Evolutionary conservation across 768 basidiomycete genomes (phyloP), one percentile per base, ranked within the genome.

Genomic region (Galerina sulciceps): DNA sequence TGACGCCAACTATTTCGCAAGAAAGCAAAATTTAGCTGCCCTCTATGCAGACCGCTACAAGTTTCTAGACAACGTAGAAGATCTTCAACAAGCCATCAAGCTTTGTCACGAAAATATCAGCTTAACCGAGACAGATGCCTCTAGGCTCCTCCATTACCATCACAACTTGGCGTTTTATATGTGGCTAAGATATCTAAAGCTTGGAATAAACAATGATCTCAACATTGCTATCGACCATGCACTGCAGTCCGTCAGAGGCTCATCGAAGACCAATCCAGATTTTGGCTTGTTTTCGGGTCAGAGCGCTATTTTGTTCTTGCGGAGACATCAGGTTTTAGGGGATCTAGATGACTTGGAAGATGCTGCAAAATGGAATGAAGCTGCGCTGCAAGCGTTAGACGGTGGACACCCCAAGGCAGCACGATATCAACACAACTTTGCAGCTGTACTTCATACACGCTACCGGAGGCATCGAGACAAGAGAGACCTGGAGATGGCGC

Each of bases 401-500:
- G 51, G 52, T 9, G 38, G 38, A 4, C 36, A 50, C n/a, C 31
- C 38, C 34, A 55, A 52, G 14, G 37, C 60, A 14, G 42, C 55
- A 3, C 17, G 17, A 18, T 50, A 53, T 36, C 46, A 58, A 40
- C 17, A 49, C 20, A 55, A 53, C 37, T 49, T 49, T 31, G 38
- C 61, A 3, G 50, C 2, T 22, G 38, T 44, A 14, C 53, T 55
- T 31, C 18, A 26, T n/a, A 8, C 18, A 13, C 56, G 61, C 17
- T 62, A 58, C 51, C 10, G 37, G 14, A 23, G 61, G n/a, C 38
- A 54, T 37, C 36, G 57, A 18, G 49, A 62, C 45, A 51, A 46
- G 23, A 51, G 55, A n/a, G 61, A 62, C 41, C 57, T 62, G 9
- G 61, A 62, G 10, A 22, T 51, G 8, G 40, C 57, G 10, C 44